Base-by-base conservation (phyloP, 2,329 filamentous ascomycete species). In the Pleoardoris graminearum region DNA sequence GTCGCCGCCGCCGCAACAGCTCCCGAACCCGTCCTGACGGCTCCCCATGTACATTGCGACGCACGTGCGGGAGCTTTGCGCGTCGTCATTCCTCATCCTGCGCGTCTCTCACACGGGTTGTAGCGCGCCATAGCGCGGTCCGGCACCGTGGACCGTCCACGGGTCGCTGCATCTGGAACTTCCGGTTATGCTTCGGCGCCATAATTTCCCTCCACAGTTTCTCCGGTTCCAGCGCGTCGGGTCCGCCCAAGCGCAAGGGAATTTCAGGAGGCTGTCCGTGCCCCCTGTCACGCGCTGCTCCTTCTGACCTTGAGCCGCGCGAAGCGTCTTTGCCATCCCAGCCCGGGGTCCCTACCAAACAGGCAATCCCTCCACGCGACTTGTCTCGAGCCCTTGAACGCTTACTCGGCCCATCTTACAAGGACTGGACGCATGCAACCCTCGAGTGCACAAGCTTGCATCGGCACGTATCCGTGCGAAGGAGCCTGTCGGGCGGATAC, bases 171-270 rank as follows among this genome's bases (percentile, higher is more conserved):
- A 62, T 56, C 60, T 52, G 59, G 55, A 59, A 53, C 57, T 59
- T 62, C 67, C 65, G 62, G 59, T 61, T 66, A 57, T 50, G 48
- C 48, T 57, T 53, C 53, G 42, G 35, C 46, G 57, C 57, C 57
- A 45, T 41, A 55, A 48, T 48, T 55, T 52, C 46, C 60, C 57
- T 57, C 58, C 62, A 61, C 53, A 55, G 51, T 53, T 61, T 59
- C 62, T 60, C 65, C 66, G 59, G 61, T 36, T 62, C 69, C 69
- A 62, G 45, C 19, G 64, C 62, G 65, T 67, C 69, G 69, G 69
- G 48, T 44, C 48, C 19, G n/a, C 39, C 55, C 55, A 32, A 51
- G 42, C 33, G 37, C 16, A 30, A 32, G 38, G 33, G 52, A 51
- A 50, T 50, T 51, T 56, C 51, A 59, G 55, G 58, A 51, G 51